Evolutionary conservation across 2,329 filamentous ascomycete species (phyloP), one percentile per base, ranked within the genome.

Genomic region (Dryadomyces quercus-mongolicae): DNA sequence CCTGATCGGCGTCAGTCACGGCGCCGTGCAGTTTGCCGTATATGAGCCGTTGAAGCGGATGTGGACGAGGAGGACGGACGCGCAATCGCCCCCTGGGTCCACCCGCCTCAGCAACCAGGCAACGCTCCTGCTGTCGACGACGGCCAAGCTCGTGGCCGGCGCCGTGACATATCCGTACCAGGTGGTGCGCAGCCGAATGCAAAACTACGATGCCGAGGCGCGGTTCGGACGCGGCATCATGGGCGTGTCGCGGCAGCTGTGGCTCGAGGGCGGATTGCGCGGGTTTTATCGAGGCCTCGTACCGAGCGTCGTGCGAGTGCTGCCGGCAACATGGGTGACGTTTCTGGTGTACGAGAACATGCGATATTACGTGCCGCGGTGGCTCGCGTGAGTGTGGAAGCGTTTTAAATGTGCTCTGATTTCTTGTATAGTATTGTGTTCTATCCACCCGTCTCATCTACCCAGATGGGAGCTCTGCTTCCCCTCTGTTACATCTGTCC

Each of bases 261-360:
- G 87, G 82, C 71, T 65, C 53, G 84, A 87, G 60, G 91, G 96
- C 65, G 91, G 93, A 0, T 56, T 86, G 36, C 72, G 78, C 10
- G 92, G 92, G 0, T 97, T 96, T 69, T 98, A 97, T 69, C 88
- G 91, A 60, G 93, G 93, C 1, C 73, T 97, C 55, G 82, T 88
- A 44, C 91, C 92, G 1, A 95, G 92, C 60, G 78, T 95, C n/a
- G 74, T 95, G 52, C 80, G 93, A 57, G 93, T 97, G 31, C 75
- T 98, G 68, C 93, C 93, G 3, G 91, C 90, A 36, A 97, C 93
- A 3, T 95, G 93, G 80, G 88, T 96, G 53, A 97, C 92, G 1
- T 97, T 98, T 66, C 70, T 98, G 62, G 91, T 97, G 22, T 97
- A 97, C 70, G 93, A 98, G 73, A 97, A 97, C 68, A 84, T 86